Evolutionary conservation across 495 filamentous ascomycete genomes (phyloP).

Genomic region (Aspergillus asperescens): DNA sequence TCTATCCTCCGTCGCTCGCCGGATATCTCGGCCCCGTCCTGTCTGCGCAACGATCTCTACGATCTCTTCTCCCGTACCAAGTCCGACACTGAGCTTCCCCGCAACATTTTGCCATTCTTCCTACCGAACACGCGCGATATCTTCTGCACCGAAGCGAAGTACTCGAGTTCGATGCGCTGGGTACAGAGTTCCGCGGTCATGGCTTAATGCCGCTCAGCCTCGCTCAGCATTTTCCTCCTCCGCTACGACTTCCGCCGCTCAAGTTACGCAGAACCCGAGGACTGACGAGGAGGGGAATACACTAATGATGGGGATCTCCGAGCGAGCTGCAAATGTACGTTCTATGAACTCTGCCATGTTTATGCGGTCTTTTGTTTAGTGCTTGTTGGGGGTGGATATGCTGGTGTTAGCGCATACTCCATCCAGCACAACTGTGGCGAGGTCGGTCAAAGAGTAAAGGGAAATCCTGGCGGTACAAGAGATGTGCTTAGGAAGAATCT

Average conservation of each 20-base stretch:
- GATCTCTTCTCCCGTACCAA: conserved; percentile 25
- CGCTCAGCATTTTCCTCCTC: conserved; percentile 33
- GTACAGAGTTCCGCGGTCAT: background rate
- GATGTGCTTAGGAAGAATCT: background rate
- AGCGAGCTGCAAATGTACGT: conserved; percentile 71
- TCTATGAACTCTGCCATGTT: conserved; percentile 3
- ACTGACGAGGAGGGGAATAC: conserved; percentile 71
- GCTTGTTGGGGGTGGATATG: too few relatives aligned
- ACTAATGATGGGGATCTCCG: conserved; percentile 74
- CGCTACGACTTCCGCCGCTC: conserved; percentile 24
- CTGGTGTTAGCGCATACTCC: background rate
- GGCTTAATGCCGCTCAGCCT: conserved; percentile 7
- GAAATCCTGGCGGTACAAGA: background rate
- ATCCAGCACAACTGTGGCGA: background rate
- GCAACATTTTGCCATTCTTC: conserved; percentile 26
- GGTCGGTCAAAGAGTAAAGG: too few relatives aligned
- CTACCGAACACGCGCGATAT: background rate
- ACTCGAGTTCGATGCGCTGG: background rate
- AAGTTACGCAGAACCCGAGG: conserved; percentile 36
- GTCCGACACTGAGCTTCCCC: conserved; percentile 28
- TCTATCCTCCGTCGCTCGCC: conserved; percentile 21
- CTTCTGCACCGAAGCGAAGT: background rate
- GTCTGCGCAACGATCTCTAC: conserved; percentile 14
- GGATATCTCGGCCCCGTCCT: conserved; percentile 19
- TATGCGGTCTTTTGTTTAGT: background rate